phyloP scores from a whole-genome alignment of 441 rosid species.

The Pelargonium cotyledonis region DNA sequence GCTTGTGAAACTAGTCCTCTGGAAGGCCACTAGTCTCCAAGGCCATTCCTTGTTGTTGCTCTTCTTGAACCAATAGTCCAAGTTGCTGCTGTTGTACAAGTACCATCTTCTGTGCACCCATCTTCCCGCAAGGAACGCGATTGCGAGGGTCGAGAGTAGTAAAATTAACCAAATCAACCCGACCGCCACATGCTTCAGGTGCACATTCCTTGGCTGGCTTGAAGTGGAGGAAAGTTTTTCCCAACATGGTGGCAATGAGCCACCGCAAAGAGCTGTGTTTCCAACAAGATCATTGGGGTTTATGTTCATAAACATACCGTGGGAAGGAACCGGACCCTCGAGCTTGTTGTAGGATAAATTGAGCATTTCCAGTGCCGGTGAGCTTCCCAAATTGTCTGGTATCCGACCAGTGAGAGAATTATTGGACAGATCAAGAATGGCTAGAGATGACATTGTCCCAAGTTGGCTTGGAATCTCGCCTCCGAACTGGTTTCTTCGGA shows the following conservation, averaged over 20 bases:
- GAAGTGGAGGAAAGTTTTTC: constrained; percentile 17
- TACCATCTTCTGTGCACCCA: constrained; percentile 57
- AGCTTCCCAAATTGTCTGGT: constrained; percentile 47
- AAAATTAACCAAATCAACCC: constrained; percentile 43
- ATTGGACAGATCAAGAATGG: constrained; percentile 66
- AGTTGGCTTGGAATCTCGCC: constrained; percentile 47
- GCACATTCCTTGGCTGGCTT: constrained; percentile 29
- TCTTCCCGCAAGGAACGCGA: constrained; percentile 41
- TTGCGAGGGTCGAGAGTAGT: constrained; percentile 37
- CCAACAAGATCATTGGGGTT: constrained; percentile 56
- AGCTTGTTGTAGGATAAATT: constrained; percentile 64
- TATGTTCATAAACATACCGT: constrained; percentile 41
- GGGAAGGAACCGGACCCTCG: constrained; percentile 53
- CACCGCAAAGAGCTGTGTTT: constrained; percentile 59
- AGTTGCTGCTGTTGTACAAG: constrained; percentile 37
- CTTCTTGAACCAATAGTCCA: constrained; percentile 41
- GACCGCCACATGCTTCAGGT: constrained; percentile 40
- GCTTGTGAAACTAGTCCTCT: constrained; percentile 56
- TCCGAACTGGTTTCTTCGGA: constrained; percentile 40
- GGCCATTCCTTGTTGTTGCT: constrained; percentile 57
- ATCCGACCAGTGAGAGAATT: constrained; percentile 54
- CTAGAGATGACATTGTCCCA: constrained; percentile 54
- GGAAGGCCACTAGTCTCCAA: constrained; percentile 74
- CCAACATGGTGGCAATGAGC: constrained; percentile 46
- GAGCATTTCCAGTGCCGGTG: constrained; percentile 61